Percentiles rank a stretch among this genome's conserved stretches.
These are phyloP conservation scores for Xylaria digitata DNA, from an alignment of 2,329 filamentous ascomycete genomes.

Conservation along the genomic window DNA sequence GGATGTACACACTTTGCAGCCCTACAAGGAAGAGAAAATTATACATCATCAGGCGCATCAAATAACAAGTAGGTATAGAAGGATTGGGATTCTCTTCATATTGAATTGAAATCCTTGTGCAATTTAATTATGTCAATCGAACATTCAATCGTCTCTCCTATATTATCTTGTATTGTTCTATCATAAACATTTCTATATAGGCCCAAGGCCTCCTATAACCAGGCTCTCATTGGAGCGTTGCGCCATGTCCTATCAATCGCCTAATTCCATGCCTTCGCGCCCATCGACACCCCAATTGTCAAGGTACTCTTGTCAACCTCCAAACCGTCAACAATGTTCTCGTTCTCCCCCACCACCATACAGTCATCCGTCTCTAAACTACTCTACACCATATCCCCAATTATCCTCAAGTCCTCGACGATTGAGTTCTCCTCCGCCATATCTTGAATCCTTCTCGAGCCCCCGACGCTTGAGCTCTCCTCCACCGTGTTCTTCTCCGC, in stretches of 20 bases:
- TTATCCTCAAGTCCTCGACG: conserved; percentile 23
- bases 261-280: conserved; percentile 23
- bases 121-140: conserved; percentile 1
- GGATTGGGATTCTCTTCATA: background rate
- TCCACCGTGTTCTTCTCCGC: conserved; percentile 23
- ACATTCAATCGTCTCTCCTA: conserved; percentile 4
- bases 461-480: conserved; percentile 25
- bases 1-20: conserved; percentile 25
- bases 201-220: background rate
- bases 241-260: conserved; percentile 25
- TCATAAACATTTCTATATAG: background rate
- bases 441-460: conserved; percentile 21
- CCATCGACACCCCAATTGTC: conserved; percentile 28
- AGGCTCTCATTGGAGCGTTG: conserved; percentile 12
- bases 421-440: conserved; percentile 21
- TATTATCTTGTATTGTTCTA: background rate
- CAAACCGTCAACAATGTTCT: conserved; percentile 29
- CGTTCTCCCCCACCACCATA: conserved; percentile 29
- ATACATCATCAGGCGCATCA: conserved; percentile 2
- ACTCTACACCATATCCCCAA: conserved; percentile 24
- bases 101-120: conserved; percentile 7
- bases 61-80: background rate
- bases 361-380: conserved; percentile 9
- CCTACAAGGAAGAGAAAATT: conserved; percentile 3
- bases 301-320: conserved; percentile 21